Evolutionary conservation across 768 basidiomycete genomes (phyloP).

Genomic region (Phanerochaete sordida): DNA sequence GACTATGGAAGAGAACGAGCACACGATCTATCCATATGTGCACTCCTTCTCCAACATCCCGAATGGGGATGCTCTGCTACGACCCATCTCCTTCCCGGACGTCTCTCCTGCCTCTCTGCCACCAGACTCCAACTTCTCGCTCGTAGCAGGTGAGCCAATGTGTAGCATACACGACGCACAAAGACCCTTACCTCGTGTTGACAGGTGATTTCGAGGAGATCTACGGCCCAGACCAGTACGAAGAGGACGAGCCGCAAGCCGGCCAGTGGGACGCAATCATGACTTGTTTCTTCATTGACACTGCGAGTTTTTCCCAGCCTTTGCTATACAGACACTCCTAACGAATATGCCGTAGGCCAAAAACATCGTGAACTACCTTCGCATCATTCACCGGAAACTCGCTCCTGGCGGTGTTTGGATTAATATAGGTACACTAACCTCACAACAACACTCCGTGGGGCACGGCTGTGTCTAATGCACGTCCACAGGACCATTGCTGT

Average conservation of each 20-base stretch:
- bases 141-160: constrained; percentile 78
- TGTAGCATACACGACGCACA: neutral
- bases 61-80: constrained; percentile 56
- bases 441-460: neutral
- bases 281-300: constrained; percentile 98
- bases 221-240: constrained; percentile 51
- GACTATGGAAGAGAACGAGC: constrained; percentile 60
- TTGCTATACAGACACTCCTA: neutral
- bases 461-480: neutral
- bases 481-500: constrained; percentile 76
- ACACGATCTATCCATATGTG: constrained; percentile 84
- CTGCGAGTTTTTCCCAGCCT: constrained; percentile 42
- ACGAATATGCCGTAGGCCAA: constrained; percentile 55
- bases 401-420: constrained; percentile 90
- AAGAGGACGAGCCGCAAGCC: constrained; percentile 60
- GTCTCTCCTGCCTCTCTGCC: constrained; percentile 75
- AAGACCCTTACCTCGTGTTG: neutral
- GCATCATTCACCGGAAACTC: constrained; percentile 80
- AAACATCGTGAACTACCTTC: constrained; percentile 87
- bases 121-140: constrained; percentile 62
- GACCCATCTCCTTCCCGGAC: constrained; percentile 74
- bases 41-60: constrained; percentile 89
- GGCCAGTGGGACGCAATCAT: constrained; percentile 87
- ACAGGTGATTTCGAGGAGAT: constrained; percentile 91
- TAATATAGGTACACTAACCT: constrained; percentile 58